These are phyloP conservation scores for Pythium grandisporangium DNA, from an alignment of 352 stramenopile species.

Conservation along the genomic window DNA sequence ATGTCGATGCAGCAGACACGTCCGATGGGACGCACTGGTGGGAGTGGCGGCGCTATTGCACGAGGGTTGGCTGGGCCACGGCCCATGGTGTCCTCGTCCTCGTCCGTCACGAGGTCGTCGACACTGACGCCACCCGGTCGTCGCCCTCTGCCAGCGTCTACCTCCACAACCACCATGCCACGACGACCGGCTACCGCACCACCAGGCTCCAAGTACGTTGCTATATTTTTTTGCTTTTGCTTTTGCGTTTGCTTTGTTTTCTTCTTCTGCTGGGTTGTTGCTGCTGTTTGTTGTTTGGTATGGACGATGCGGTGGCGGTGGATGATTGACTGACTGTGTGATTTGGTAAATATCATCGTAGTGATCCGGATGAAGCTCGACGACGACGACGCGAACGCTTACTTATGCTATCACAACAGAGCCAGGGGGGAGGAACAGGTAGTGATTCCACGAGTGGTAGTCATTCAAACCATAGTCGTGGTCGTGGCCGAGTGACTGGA, in stretches of 20 bases:
- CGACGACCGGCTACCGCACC: conserved; percentile 1
- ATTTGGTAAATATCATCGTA: no score
- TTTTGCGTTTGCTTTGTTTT: conserved; percentile 1
- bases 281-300: not conserved
- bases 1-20: conserved; percentile 20
- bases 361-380: conserved; percentile 5
- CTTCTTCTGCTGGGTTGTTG: not conserved
- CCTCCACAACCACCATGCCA: not conserved
- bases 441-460: no score
- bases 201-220: conserved; percentile 3
- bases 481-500: not conserved
- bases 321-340: no score
- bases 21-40: no score
- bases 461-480: no score
- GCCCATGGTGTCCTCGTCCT: not conserved
- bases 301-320: no score
- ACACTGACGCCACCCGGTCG: conserved; percentile 5
- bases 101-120: conserved; percentile 2
- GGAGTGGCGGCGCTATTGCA: no score
- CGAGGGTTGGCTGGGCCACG: conserved; percentile 2
- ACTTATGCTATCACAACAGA: conserved; percentile 9
- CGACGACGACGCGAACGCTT: conserved; percentile 10
- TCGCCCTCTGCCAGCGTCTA: conserved; percentile 4
- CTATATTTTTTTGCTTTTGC: not conserved
- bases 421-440: not conserved